A percentile compares a stretch with the other conserved stretches of the same genome.
phyloP scores from a whole-genome alignment of 1,139 yeast species.

The Debaryomyces robertsiae region DNA sequence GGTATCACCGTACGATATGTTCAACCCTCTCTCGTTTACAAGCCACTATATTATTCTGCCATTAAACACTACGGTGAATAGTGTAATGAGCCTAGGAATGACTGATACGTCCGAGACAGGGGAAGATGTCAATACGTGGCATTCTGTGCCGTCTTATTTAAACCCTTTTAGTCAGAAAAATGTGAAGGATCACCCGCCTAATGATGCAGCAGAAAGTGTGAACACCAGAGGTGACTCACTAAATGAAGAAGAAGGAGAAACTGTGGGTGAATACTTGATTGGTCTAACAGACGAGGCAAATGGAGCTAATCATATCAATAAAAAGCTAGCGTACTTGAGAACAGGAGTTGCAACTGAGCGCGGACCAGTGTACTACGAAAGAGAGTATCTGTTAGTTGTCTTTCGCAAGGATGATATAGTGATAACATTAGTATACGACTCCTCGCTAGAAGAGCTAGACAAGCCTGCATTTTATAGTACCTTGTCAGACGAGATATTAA shows the following conservation, averaged over 20 bases:
- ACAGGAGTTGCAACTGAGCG: slow-evolving; percentile 14
- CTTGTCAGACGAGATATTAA: slow-evolving; percentile 21
- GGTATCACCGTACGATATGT: slow-evolving; percentile 28
- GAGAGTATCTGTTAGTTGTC: slow-evolving; percentile 38
- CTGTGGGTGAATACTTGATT: slow-evolving; percentile 27
- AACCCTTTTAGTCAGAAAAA: slow-evolving; percentile 12
- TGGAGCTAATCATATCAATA: slow-evolving; percentile 19
- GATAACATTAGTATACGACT: slow-evolving; percentile 35
- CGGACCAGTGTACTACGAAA: slow-evolving; percentile 14
- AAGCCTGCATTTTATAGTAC: slow-evolving; percentile 25
- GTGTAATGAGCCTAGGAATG: slow-evolving; percentile 28
- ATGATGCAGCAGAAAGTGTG: not conserved
- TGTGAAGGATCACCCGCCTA: slow-evolving; percentile 9
- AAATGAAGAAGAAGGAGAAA: slow-evolving; percentile 6
- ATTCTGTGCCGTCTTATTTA: slow-evolving; percentile 29
- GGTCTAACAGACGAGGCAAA: slow-evolving; percentile 25
- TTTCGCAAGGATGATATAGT: slow-evolving; percentile 27
- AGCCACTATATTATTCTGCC: slow-evolving; percentile 45
- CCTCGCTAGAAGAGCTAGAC: slow-evolving; percentile 27
- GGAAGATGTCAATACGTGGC: slow-evolving; percentile 21
- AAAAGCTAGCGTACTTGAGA: slow-evolving; percentile 34
- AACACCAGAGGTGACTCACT: slow-evolving; percentile 4
- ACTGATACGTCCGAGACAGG: slow-evolving; percentile 1
- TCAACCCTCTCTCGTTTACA: slow-evolving; percentile 40
- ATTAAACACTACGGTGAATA: slow-evolving; percentile 38